Conservation (phyloP, 441 rosid genomes). For the Raphanus hybrid region DNA sequence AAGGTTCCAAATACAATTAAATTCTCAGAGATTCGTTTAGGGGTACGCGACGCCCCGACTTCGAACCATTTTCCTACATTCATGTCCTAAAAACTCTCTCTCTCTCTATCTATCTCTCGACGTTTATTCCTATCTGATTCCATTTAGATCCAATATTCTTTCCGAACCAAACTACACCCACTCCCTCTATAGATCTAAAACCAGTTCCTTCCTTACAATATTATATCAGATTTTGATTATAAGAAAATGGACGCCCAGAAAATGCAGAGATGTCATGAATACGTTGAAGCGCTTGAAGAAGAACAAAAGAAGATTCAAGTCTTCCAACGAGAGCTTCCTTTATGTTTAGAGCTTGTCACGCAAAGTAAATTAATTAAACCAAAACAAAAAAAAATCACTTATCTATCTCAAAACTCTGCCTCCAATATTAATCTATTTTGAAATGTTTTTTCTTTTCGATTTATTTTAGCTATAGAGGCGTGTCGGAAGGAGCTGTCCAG, state of each 20-base stretch:
- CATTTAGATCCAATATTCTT: constrained; percentile 43
- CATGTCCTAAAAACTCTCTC: constrained; percentile 15
- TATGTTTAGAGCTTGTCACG: constrained; percentile 87
- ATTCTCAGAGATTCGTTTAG: constrained; percentile 31
- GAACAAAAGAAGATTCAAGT: constrained; percentile 86
- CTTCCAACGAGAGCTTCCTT: constrained; percentile 90
- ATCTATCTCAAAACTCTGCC: not conserved
- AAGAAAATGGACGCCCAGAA: constrained; percentile 42
- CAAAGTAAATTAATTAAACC: constrained; percentile 52
- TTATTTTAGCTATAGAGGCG: constrained; percentile 64
- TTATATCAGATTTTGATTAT: not conserved
- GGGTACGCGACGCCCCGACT: constrained; percentile 49
- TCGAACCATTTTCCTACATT: constrained; percentile 22
- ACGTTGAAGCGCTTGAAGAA: constrained; percentile 75
- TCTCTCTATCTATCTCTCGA: constrained; percentile 13
- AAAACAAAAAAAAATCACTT: not conserved
- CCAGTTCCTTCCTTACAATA: not conserved
- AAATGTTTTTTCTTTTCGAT: constrained; percentile 1
- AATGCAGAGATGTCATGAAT: constrained; percentile 62
- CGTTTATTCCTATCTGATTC: constrained; percentile 29
- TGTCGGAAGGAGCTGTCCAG: constrained; percentile 74
- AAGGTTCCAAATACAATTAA: not conserved
- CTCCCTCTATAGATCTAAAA: constrained; percentile 19
- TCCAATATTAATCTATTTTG: not conserved
- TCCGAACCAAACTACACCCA: not conserved